Evolutionary conservation across 306 rosid genomes (phyloP).

Genomic region (Castanea mollissima): DNA sequence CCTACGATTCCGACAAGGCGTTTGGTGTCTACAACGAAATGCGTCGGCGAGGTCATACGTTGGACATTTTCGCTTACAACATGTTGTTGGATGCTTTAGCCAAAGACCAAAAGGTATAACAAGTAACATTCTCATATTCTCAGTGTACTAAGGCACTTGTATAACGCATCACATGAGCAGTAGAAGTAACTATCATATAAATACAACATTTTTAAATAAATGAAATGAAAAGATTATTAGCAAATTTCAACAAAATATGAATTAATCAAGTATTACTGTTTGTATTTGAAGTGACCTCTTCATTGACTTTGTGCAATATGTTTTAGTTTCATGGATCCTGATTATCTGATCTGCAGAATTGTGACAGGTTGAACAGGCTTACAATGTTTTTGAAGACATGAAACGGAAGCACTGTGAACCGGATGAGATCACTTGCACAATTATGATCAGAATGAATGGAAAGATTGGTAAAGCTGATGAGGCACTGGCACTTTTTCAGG

Average conservation of each 20-base stretch:
- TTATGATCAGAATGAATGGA: slow-evolving; percentile 90
- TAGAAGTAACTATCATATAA: background rate
- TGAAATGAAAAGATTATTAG: background rate
- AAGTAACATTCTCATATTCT: background rate
- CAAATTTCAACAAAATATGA: background rate
- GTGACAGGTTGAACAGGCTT: slow-evolving; percentile 68
- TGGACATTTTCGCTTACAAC: slow-evolving; percentile 73
- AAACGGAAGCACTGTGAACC: slow-evolving; percentile 78
- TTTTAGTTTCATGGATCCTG: slow-evolving; percentile 18
- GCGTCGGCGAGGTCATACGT: slow-evolving; percentile 48
- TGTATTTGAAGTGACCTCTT: background rate
- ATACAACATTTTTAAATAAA: background rate
- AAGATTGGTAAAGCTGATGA: slow-evolving; percentile 59
- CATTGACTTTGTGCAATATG: background rate
- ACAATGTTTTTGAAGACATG: slow-evolving; percentile 82
- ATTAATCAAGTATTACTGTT: background rate
- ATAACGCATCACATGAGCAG: background rate
- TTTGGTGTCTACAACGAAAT: slow-evolving; percentile 54
- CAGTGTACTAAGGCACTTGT: background rate
- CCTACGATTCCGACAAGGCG: slow-evolving; percentile 46
- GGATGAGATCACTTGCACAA: slow-evolving; percentile 76
- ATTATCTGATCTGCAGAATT: slow-evolving; percentile 38
- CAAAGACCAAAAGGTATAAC: slow-evolving; percentile 63
- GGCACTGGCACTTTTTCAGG: slow-evolving; percentile 53
- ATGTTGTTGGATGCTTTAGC: slow-evolving; percentile 85